Percentiles rank a stretch among this genome's conserved stretches.
These are phyloP conservation scores for Ilyonectria mors-panacis DNA, from an alignment of 2,329 filamentous ascomycete genomes.

Conservation along the genomic window DNA sequence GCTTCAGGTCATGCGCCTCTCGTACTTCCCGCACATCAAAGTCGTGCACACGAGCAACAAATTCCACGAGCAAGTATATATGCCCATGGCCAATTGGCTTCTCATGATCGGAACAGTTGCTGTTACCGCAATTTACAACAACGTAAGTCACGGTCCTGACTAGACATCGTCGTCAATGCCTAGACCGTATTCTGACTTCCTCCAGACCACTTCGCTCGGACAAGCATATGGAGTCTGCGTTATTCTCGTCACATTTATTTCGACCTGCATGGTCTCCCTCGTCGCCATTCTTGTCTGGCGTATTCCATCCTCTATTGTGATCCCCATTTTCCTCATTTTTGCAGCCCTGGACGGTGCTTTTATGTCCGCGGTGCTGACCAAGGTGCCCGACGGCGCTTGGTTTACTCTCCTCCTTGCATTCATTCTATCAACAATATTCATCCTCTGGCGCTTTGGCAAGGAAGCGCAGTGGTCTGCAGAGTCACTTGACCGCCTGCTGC, in stretches of 20 bases:
- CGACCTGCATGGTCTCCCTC: conserved; percentile 79
- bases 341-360: conserved; percentile 76
- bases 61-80: conserved; percentile 82
- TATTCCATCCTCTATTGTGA: conserved; percentile 69
- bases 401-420: conserved; percentile 77
- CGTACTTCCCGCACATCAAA: conserved; percentile 82
- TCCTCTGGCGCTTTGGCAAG: conserved; percentile 85
- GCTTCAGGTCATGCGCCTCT: conserved; percentile 71
- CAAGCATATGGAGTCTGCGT: conserved; percentile 84
- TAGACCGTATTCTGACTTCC: conserved; percentile 41
- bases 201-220: conserved; percentile 72
- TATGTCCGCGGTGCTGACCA: conserved; percentile 76
- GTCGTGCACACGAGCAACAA: conserved; percentile 77
- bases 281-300: conserved; percentile 81
- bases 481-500: conserved; percentile 68
- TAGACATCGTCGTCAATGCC: neutral
- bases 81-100: conserved; percentile 82
- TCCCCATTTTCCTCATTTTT: conserved; percentile 73
- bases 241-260: conserved; percentile 83
- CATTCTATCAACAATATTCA: conserved; percentile 73
- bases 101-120: conserved; percentile 81
- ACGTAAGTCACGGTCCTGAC: conserved; percentile 57
- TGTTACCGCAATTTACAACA: conserved; percentile 79
- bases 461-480: conserved; percentile 82
- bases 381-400: conserved; percentile 83